Evolutionary conservation across 2,329 filamentous ascomycete genomes (phyloP).

Genomic region (Parasarocladium wereldwijsianum): DNA sequence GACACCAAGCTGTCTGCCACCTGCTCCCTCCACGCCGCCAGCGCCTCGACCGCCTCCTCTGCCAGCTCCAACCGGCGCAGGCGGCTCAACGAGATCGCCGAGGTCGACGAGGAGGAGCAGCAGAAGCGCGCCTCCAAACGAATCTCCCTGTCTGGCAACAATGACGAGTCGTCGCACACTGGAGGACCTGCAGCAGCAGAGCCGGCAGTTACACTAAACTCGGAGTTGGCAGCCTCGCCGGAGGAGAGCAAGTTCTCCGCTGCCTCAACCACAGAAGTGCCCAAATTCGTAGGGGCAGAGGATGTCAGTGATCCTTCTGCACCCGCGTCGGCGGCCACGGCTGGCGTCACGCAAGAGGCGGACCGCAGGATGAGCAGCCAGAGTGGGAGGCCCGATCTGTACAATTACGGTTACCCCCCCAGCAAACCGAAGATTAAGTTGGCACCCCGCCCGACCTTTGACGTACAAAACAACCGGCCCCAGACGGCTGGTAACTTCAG

Average conservation of each 20-base stretch:
- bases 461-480: conserved; percentile 40
- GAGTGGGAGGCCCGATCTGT: conserved; percentile 34
- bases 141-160: conserved; percentile 30
- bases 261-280: conserved; percentile 31
- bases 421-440: conserved; percentile 76
- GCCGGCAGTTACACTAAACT: conserved; percentile 37
- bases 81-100: conserved; percentile 82
- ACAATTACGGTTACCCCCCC: conserved; percentile 32
- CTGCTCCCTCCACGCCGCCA: conserved; percentile 79
- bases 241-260: conserved; percentile 33
- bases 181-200: conserved; percentile 10
- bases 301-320: neutral
- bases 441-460: conserved; percentile 67
- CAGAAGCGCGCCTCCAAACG: conserved; percentile 37
- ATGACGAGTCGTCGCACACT: conserved; percentile 12
- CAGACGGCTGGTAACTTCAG: conserved; percentile 49
- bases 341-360: conserved; percentile 28
- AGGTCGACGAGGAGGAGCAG: conserved; percentile 70
- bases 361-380: conserved; percentile 34
- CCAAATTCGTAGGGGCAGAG: conserved; percentile 31
- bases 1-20: conserved; percentile 79
- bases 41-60: conserved; percentile 73
- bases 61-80: conserved; percentile 64
- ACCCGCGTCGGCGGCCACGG: conserved; percentile 24
- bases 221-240: conserved; percentile 33